Base-by-base conservation (phyloP, 345 rosid genomes). In the Conringia planisiliqua region DNA sequence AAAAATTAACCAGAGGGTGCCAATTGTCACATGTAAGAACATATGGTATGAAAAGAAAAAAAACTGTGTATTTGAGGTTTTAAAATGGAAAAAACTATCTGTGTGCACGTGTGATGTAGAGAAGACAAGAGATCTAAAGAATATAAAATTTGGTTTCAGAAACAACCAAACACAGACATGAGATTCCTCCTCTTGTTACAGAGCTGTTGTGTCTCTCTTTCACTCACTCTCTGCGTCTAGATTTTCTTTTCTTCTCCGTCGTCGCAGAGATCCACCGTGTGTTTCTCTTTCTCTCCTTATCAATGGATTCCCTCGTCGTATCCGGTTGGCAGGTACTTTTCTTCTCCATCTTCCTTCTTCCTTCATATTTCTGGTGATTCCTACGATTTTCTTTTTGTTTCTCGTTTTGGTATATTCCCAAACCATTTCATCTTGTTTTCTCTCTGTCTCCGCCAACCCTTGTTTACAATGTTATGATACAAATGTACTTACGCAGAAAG, bases 291-390 rank as follows among this genome's bases (percentile, higher is more conserved):
- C 56, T 46, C 6, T 32, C 63, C 46, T 27, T 54, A 27, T 42
- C 69, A 77, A 92, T 92, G 97, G 96, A 84, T 75, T 84, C 88
- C 52, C 20, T 86, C 74, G 57, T 92, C 65, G 90, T 90, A 79
- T 83, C 93, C 60, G 83, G 85, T 46, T 92, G 98, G 98, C 86
- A 69, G 96, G 98, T 92, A 86, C 26, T 38, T 39, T 22, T 22
- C 24, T 22, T 82, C 63, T 58, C 10, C 36, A 20, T 24, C 65
- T 52, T 35, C 18, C 10, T 58, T 68, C 16, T n/a, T 43, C 18
- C 14, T 6, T 12, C 29, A 18, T 17, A 36, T 33, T 30, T 30
- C 6, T 30, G 33, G 33, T 54, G 10, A 7, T 7, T 42, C 38
- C 9, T 22, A 22, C 24, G 24, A 22, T 60, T 16, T 47, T n/a